These are phyloP conservation scores for Lasiodiplodia hormozganensis DNA, from an alignment of 2,329 filamentous ascomycete genomes.

Conservation along the genomic window DNA sequence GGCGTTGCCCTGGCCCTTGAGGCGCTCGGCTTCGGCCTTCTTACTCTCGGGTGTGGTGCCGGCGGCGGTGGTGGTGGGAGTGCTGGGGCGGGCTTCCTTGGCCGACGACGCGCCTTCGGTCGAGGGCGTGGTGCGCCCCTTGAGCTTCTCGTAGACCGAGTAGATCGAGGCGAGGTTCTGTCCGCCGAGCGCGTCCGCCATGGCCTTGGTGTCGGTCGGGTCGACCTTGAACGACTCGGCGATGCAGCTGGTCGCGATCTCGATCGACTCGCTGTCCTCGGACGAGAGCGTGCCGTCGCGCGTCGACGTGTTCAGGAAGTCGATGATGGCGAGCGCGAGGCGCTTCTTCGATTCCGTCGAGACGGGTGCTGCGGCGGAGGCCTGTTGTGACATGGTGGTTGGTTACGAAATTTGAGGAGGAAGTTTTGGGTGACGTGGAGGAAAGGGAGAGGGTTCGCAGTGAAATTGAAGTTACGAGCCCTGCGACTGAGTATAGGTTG, in stretches of 20 bases:
- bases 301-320: slow-evolving; percentile 86
- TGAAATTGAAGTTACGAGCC: background rate
- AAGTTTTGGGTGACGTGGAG: background rate
- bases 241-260: slow-evolving; percentile 94
- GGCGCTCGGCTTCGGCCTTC: slow-evolving; percentile 81
- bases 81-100: slow-evolving; percentile 50
- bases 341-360: slow-evolving; percentile 70
- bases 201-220: slow-evolving; percentile 73
- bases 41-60: slow-evolving; percentile 40
- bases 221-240: slow-evolving; percentile 95
- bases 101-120: slow-evolving; percentile 52
- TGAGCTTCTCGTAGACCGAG: slow-evolving; percentile 94
- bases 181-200: slow-evolving; percentile 78
- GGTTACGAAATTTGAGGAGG: background rate
- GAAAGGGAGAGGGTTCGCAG: background rate
- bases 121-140: slow-evolving; percentile 64
- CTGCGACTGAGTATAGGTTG: background rate
- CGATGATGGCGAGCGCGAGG: slow-evolving; percentile 94
- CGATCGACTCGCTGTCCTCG: slow-evolving; percentile 92
- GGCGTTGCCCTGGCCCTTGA: slow-evolving; percentile 91
- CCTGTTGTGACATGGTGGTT: slow-evolving; percentile 37
- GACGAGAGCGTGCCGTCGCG: slow-evolving; percentile 86
- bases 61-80: slow-evolving; percentile 46
- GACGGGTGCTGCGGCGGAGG: slow-evolving; percentile 39
- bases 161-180: slow-evolving; percentile 93